Evolutionary conservation across 1,284 basidiomycete genomes (phyloP).

Genomic region (Cutaneotrichosporon cutaneum): DNA sequence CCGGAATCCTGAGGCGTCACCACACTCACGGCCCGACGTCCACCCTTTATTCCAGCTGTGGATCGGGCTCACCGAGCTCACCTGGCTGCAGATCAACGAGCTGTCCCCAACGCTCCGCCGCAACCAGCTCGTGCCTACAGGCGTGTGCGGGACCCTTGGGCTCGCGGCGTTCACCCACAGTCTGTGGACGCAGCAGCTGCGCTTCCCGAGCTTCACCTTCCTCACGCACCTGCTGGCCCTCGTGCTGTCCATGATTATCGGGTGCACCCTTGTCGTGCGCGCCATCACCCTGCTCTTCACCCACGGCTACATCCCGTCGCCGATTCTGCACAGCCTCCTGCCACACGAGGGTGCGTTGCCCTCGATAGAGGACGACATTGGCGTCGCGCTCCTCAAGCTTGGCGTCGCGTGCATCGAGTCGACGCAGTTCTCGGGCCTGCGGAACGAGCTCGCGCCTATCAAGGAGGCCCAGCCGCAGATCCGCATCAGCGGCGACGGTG

Average conservation of each 20-base stretch:
- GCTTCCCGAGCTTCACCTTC: conserved; percentile 51
- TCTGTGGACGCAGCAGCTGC: conserved; percentile 37
- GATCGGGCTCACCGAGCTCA: conserved; percentile 49
- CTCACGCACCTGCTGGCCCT: conserved; percentile 49
- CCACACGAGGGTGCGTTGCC: conserved; percentile 48
- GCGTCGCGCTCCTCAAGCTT: conserved; percentile 47
- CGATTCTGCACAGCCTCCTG: conserved; percentile 38
- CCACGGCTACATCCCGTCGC: conserved; percentile 48
- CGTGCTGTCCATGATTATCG: conserved; percentile 44
- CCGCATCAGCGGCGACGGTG: conserved; percentile 29
- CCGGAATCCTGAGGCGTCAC: conserved; percentile 28
- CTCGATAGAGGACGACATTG: conserved; percentile 46
- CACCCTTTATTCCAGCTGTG: conserved; percentile 50
- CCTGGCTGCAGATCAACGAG: conserved; percentile 49
- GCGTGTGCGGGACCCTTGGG: conserved; percentile 46
- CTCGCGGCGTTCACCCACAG: conserved; percentile 47
- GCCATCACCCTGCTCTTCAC: conserved; percentile 49
- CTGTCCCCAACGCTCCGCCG: conserved; percentile 32
- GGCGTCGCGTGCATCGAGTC: conserved; percentile 50
- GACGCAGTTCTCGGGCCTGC: conserved; percentile 46
- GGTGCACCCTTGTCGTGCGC: conserved; percentile 43
- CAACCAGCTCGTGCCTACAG: conserved; percentile 48
- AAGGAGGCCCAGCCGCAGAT: conserved; percentile 37
- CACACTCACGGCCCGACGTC: conserved; percentile 43
- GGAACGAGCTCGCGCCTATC: conserved; percentile 45